Evolutionary conservation across 768 basidiomycete species (phyloP), one percentile per base, ranked within the genome.

Genomic region (Calocera cornea): DNA sequence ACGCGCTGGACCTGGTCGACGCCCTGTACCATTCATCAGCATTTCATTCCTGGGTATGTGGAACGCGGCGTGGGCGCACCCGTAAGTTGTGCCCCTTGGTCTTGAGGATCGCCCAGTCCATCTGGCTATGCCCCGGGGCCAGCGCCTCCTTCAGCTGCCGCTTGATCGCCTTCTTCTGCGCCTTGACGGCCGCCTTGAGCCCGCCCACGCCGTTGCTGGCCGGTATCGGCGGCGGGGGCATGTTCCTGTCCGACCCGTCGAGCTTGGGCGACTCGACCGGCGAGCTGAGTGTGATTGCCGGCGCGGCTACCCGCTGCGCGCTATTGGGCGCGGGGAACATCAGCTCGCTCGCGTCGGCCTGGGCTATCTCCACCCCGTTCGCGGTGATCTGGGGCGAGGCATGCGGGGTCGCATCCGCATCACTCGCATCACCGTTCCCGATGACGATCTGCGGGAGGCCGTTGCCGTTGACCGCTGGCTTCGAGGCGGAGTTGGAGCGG

Each of bases 61-160:
- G 19, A 49, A 41, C 33, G 33, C 22, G 24, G 24, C 5, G 5
- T 65, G 47, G 2, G 16, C 34, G 27, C 5, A 94, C 92, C 65
- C 90, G 79, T 7, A 97, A 76, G 80, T 97, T 87, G 66, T 78
- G 73, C 1, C 94, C 94, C 3, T 88, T 92, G 2, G 84, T 78
- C 76, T 95, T 94, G 68, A 97, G 77, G 54, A 82, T 85, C 1
- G 92, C 94, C 95, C 95, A 99, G 77, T 99, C 97, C 33, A 99
- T 76, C 11, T 93, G 86, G 69, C 91, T 89, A 76, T 88, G 89
- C 5, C 97, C 97, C 1, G 95, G 95, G 12, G 90, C 87, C 2
- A 99, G 83, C 2, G 87, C 90, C 0, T 97, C 93, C 78, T 95
- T 97, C 44, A 47, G 44, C 34, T 81, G 83, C 24, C 86, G 79